A percentile compares a stretch with the other conserved stretches of the same genome.
Evolutionary conservation across 306 rosid genomes (phyloP).

Genomic region (Dicorynia guianensis): DNA sequence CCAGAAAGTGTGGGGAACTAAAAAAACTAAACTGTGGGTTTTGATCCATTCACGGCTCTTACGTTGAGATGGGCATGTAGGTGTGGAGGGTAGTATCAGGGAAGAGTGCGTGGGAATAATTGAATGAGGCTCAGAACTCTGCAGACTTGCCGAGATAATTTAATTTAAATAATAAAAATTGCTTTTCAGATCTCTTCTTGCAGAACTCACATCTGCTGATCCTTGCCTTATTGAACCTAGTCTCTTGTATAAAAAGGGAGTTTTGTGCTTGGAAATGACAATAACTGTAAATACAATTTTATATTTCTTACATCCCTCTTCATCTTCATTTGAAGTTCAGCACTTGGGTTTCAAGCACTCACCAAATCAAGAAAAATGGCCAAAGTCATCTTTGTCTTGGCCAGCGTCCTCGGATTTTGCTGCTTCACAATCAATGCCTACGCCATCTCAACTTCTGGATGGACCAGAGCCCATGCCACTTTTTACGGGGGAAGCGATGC

Average conservation of each 20-base stretch:
- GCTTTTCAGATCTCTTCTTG: constrained; percentile 38
- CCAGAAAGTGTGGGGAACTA: not conserved
- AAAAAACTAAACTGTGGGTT: constrained; percentile 31
- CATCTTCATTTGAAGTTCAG: constrained; percentile 16
- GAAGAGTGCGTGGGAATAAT: constrained; percentile 83
- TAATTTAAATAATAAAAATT: constrained; percentile 28
- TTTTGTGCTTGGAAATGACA: constrained; percentile 45
- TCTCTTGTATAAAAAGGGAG: constrained; percentile 59
- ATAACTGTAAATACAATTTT: constrained; percentile 40
- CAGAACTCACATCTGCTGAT: constrained; percentile 68
- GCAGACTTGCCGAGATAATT: constrained; percentile 40
- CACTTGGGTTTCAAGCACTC: constrained; percentile 12
- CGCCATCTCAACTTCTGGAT: constrained; percentile 71
- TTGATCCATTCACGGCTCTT: constrained; percentile 76
- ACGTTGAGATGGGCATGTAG: constrained; percentile 69
- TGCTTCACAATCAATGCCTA: constrained; percentile 38
- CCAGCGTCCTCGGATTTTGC: constrained; percentile 50
- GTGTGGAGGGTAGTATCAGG: constrained; percentile 41
- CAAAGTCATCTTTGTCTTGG: constrained; percentile 41
- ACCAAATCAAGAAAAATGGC: constrained; percentile 48
- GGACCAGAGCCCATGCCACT: constrained; percentile 81
- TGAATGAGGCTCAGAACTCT: constrained; percentile 54
- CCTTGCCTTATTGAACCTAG: constrained; percentile 38
- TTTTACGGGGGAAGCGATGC: constrained; percentile 95
- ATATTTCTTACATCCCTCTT: not conserved